Percentiles rank a stretch among this genome's conserved stretches.
phyloP scores from a whole-genome alignment of 352 stramenopile species.

The Globisporangium sylvaticum region DNA sequence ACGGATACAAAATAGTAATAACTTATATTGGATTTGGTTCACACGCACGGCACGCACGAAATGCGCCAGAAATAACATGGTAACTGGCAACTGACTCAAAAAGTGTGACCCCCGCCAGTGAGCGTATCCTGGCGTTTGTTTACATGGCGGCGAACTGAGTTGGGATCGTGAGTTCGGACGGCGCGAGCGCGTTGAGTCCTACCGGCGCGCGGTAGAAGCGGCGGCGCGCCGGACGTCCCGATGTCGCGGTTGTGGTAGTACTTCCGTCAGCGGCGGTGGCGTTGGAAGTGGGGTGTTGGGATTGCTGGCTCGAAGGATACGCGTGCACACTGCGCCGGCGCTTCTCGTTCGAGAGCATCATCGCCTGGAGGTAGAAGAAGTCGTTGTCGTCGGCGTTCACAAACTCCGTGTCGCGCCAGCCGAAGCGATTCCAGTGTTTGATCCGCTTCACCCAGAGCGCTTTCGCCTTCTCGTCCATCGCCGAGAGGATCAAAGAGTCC shows the following conservation, averaged over 20 bases:
- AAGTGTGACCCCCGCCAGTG: not conserved
- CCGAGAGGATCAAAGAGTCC: conserved; percentile 55
- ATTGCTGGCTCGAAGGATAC: conserved; percentile 6
- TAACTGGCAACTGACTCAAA: not conserved
- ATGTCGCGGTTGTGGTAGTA: conserved; percentile 11
- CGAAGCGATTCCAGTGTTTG: conserved; percentile 62
- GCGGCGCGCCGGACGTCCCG: conserved; percentile 30
- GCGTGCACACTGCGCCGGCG: conserved; percentile 24
- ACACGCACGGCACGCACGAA: not conserved
- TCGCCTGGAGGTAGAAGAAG: conserved; percentile 32
- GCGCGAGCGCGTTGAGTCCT: conserved; percentile 21
- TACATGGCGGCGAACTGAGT: not conserved
- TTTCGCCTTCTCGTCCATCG: conserved; percentile 37
- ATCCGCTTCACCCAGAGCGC: conserved; percentile 66
- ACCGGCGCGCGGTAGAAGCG: conserved; percentile 51
- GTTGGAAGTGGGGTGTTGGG: not conserved
- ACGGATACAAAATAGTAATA: conserved; percentile 8
- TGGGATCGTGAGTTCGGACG: conserved; percentile 3
- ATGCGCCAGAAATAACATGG: not conserved
- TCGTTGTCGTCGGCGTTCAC: conserved; percentile 39
- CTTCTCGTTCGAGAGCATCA: conserved; percentile 27
- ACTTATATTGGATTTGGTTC: conserved; percentile 11
- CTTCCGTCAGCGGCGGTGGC: not conserved
- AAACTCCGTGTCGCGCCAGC: conserved; percentile 52
- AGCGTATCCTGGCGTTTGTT: not conserved